Conservation (phyloP, 2,329 filamentous ascomycete species). For the Pseudovirgaria hyperparasitica region DNA sequence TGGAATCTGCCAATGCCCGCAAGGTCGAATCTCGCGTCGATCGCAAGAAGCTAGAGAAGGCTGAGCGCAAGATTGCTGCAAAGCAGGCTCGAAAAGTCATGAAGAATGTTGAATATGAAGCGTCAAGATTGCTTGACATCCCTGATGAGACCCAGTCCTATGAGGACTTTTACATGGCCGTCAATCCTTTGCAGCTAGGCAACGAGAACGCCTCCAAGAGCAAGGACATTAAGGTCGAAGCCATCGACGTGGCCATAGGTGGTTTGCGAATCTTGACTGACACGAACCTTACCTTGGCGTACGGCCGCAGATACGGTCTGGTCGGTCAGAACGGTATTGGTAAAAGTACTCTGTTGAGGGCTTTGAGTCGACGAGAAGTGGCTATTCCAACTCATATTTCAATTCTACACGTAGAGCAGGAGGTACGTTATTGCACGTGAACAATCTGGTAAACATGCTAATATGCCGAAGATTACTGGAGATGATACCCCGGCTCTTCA, state of each 20-base stretch:
- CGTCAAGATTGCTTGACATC: constrained; percentile 75
- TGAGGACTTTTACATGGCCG: constrained; percentile 99
- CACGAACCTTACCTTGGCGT: constrained; percentile 78
- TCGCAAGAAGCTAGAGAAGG: constrained; percentile 97
- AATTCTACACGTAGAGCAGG: constrained; percentile 97
- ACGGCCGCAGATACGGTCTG: constrained; percentile 87
- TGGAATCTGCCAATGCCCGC: constrained; percentile 82
- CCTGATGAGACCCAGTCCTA: constrained; percentile 79
- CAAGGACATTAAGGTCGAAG: constrained; percentile 97
- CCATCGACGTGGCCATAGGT: constrained; percentile 85
- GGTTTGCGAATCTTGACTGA: constrained; percentile 82
- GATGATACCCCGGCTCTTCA: constrained; percentile 93
- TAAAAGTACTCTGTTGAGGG: constrained; percentile 74
- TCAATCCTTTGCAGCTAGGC: constrained; percentile 89
- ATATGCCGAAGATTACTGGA: constrained; percentile 57
- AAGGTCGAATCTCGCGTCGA: constrained; percentile 98
- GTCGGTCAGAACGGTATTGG: constrained; percentile 98
- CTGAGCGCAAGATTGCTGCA: constrained; percentile 90
- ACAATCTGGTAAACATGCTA: constrained; percentile 6
- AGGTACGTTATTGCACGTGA: constrained; percentile 43
- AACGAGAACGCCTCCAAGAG: constrained; percentile 61
- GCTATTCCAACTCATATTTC: constrained; percentile 94
- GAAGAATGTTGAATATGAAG: constrained; percentile 97
- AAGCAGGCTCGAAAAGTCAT: constrained; percentile 98
- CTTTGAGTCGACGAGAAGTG: constrained; percentile 83